Evolutionary conservation across 2,329 filamentous ascomycete species (phyloP).

Genomic region (Bipolaris zeicola): DNA sequence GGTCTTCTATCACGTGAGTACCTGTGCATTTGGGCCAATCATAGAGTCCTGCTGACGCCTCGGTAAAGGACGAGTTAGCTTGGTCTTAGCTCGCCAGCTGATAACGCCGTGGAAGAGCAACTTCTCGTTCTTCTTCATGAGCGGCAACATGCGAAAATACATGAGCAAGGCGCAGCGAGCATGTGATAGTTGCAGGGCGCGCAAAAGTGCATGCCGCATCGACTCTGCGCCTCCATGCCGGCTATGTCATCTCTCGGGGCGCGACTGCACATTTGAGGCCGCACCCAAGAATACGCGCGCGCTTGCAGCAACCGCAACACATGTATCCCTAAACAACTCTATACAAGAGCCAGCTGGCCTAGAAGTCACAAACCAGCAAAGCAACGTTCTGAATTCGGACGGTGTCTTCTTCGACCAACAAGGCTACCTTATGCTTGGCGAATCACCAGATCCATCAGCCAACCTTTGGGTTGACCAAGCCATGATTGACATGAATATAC

Average conservation of each 20-base stretch:
- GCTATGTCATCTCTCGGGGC: constrained; percentile 3
- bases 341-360: neutral
- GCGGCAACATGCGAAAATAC: constrained; percentile 1
- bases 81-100: neutral
- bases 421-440: neutral
- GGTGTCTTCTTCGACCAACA: neutral
- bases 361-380: neutral
- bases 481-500: constrained; percentile 1
- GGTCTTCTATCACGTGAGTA: too few relatives aligned
- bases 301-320: neutral
- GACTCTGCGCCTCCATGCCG: constrained; percentile 2
- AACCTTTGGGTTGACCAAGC: constrained; percentile 1
- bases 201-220: constrained; percentile 3
- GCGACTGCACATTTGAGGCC: neutral
- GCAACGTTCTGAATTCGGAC: neutral
- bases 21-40: too few relatives aligned
- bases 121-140: neutral
- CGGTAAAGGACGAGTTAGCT: too few relatives aligned
- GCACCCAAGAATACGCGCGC: neutral
- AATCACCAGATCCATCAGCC: neutral
- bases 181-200: constrained; percentile 1
- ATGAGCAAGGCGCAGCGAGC: constrained; percentile 5
- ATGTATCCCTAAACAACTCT: neutral
- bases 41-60: too few relatives aligned
- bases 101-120: neutral